Conservation (phyloP, 345 rosid species). For the Ceriops tagal region DNA sequence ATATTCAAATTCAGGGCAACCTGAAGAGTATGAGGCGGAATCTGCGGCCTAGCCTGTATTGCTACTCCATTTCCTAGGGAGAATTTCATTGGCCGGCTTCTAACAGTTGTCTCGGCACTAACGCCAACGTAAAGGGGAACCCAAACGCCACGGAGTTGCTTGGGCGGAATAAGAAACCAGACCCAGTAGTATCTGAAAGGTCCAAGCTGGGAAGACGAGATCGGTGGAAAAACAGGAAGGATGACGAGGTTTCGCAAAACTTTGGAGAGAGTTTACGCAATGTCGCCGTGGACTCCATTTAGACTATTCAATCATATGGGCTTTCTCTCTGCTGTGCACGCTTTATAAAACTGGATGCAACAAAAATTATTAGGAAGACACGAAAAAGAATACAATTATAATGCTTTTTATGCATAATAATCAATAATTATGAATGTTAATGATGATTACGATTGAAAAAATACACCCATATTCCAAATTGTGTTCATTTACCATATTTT, state of each 20-base stretch:
- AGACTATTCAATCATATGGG: not conserved
- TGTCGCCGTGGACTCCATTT: not conserved
- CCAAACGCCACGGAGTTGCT: conserved; percentile 58
- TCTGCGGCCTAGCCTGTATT: conserved; percentile 61
- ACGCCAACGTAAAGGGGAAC: conserved; percentile 69
- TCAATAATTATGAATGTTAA: no score
- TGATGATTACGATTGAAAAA: no score
- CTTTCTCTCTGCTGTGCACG: no score
- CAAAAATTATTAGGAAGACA: no score
- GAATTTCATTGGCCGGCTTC: conserved; percentile 62
- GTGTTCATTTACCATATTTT: no score
- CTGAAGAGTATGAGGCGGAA: conserved; percentile 73
- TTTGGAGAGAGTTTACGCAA: not conserved
- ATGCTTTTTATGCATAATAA: no score
- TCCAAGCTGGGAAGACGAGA: not conserved
- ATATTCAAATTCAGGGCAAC: conserved; percentile 66
- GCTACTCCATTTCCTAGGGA: conserved; percentile 82
- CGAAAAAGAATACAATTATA: no score
- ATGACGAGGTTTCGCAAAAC: not conserved
- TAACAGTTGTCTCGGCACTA: conserved; percentile 63
- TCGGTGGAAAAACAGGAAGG: not conserved
- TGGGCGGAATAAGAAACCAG: conserved; percentile 44
- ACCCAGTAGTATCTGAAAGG: conserved; percentile 42
- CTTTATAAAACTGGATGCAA: no score
- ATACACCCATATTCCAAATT: no score